Evolutionary conservation across 2,329 filamentous ascomycete species (phyloP).

Genomic region (Neofusicoccum cordaticola): DNA sequence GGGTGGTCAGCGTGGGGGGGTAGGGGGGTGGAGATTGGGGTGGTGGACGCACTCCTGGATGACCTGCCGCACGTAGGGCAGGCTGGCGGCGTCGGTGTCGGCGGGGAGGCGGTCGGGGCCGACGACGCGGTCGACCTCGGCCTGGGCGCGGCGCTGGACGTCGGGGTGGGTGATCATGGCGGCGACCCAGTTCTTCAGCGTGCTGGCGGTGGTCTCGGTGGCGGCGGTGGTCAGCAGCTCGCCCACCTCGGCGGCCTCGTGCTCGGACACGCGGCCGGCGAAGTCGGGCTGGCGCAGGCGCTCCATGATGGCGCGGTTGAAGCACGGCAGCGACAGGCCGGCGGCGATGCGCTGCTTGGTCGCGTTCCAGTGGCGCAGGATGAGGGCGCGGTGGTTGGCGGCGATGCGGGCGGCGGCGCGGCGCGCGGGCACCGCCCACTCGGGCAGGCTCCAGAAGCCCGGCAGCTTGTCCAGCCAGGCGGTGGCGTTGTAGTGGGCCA

Average conservation of each 20-base stretch:
- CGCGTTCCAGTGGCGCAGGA: conserved; percentile 22
- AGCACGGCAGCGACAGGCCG: background rate
- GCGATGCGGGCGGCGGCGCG: conserved; percentile 29
- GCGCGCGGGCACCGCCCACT: conserved; percentile 33
- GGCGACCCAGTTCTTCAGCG: conserved; percentile 35
- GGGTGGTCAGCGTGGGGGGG: too few species aligned
- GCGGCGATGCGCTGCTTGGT: conserved; percentile 11
- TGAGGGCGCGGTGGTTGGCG: conserved; percentile 39
- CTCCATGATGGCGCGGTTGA: background rate
- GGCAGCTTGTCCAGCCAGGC: conserved; percentile 45
- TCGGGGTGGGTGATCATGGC: conserved; percentile 28
- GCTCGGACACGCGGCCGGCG: background rate
- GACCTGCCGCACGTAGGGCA: conserved; percentile 15
- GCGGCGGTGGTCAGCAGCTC: background rate
- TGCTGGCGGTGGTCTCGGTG: conserved; percentile 16
- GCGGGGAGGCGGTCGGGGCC: conserved; percentile 19
- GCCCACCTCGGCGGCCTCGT: background rate
- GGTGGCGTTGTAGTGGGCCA: conserved; percentile 20
- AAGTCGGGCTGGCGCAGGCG: background rate
- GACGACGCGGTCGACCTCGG: conserved; percentile 22
- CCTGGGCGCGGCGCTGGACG: conserved; percentile 29
- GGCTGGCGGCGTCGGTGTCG: conserved; percentile 15
- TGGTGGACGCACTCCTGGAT: conserved; percentile 20
- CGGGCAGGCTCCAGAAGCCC: conserved; percentile 39
- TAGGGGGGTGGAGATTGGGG: conserved; percentile 23